A percentile compares a stretch with the other conserved stretches of the same genome.
Evolutionary conservation across 805 yeast genomes (phyloP).

Genomic region (Ogataea kodamae): DNA sequence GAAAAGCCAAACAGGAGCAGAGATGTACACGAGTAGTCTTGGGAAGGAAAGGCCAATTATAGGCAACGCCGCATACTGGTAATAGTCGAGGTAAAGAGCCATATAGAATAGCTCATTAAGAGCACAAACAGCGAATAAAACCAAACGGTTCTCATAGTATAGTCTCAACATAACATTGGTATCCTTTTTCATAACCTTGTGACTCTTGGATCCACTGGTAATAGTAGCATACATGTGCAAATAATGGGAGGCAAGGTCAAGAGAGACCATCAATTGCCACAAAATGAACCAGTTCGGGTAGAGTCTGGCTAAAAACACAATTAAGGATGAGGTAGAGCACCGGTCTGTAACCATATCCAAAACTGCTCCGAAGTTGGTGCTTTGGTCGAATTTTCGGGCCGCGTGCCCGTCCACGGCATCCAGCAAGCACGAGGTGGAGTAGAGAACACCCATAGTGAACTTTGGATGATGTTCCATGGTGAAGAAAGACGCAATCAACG

Average conservation of each 20-base stretch:
- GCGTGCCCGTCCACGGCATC: conserved; percentile 97
- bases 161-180: conserved; percentile 70
- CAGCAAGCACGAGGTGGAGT: conserved; percentile 82
- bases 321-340: conserved; percentile 91
- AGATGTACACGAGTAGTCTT: conserved; percentile 40
- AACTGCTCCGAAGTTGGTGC: conserved; percentile 92
- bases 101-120: conserved; percentile 91
- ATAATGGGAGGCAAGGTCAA: conserved; percentile 91
- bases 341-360: conserved; percentile 98
- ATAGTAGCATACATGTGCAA: conserved; percentile 98
- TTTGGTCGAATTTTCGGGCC: conserved; percentile 84
- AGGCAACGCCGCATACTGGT: conserved; percentile 45
- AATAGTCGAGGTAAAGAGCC: conserved; percentile 77
- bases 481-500: conserved; percentile 75
- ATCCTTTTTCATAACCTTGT: conserved; percentile 74
- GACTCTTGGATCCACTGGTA: conserved; percentile 73
- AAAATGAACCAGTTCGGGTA: conserved; percentile 67
- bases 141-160: conserved; percentile 82
- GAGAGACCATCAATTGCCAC: conserved; percentile 81
- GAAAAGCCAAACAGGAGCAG: conserved; percentile 84
- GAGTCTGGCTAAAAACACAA: conserved; percentile 76
- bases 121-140: conserved; percentile 85
- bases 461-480: conserved; percentile 84
- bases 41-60: conserved; percentile 32
- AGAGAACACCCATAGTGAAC: conserved; percentile 64